Percentiles rank a stretch among this genome's conserved stretches.
phyloP scores from a whole-genome alignment of 106 monocot species.

The Narthecium ossifragum region DNA sequence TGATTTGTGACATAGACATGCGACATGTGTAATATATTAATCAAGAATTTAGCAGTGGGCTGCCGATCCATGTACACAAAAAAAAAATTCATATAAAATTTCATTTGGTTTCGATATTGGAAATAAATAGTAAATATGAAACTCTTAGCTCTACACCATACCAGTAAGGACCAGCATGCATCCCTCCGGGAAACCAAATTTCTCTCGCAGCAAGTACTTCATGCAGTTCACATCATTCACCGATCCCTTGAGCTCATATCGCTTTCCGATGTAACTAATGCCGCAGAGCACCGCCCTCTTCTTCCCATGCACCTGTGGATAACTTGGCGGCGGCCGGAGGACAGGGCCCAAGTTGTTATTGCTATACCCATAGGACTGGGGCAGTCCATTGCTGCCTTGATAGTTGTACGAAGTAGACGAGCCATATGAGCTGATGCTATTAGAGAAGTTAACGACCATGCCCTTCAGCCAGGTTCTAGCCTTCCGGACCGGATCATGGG shows the following conservation, averaged over 20 bases:
- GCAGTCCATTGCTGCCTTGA: too few species aligned
- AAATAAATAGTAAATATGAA: neutral
- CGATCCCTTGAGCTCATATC: conserved; percentile 75
- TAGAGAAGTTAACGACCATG: conserved; percentile 1
- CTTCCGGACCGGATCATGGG: conserved; percentile 1
- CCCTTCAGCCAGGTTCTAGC: conserved; percentile 34
- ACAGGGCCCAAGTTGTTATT: neutral
- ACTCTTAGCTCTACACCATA: too few species aligned
- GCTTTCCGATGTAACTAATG: conserved; percentile 25
- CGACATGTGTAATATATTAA: too few species aligned
- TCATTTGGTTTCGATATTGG: neutral
- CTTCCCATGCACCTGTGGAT: conserved; percentile 22
- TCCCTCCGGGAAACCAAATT: conserved; percentile 37
- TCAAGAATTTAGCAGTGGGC: neutral
- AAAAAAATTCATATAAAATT: neutral
- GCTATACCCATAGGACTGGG: neutral
- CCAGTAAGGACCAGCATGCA: conserved; percentile 73
- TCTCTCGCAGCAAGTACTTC: conserved; percentile 35
- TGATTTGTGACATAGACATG: too few species aligned
- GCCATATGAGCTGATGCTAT: neutral
- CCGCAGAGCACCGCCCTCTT: conserved; percentile 49
- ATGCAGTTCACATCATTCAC: conserved; percentile 80
- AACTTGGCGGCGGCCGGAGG: conserved; percentile 19
- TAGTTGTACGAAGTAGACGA: neutral
- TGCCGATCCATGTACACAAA: neutral